These are phyloP conservation scores for Ophiostoma himal-ulmi DNA, from an alignment of 2,329 filamentous ascomycete genomes.

Conservation along the genomic window DNA sequence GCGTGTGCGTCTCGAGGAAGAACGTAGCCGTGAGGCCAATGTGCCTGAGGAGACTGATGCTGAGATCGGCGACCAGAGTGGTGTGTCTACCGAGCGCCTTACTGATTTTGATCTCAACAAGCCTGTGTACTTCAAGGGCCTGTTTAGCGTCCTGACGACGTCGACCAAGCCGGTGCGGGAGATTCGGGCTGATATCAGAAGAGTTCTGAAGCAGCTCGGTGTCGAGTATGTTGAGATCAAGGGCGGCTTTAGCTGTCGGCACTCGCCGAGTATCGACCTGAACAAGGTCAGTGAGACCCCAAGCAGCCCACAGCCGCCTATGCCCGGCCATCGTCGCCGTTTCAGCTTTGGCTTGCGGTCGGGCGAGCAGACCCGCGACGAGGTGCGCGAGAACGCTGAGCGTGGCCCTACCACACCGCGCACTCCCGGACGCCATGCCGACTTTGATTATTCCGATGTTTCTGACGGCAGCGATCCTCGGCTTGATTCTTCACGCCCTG, in stretches of 20 bases:
- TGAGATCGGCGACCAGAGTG: slow-evolving; percentile 61
- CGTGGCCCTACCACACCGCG: slow-evolving; percentile 43
- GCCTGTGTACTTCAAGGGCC: slow-evolving; percentile 89
- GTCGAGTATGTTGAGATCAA: slow-evolving; percentile 92
- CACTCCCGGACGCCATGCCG: slow-evolving; percentile 39
- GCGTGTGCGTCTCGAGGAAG: slow-evolving; percentile 54
- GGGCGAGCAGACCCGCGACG: slow-evolving; percentile 54
- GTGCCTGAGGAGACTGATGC: slow-evolving; percentile 88
- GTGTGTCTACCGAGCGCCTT: slow-evolving; percentile 54
- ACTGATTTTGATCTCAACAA: slow-evolving; percentile 75
- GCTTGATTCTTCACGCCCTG: slow-evolving; percentile 39
- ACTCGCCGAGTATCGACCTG: slow-evolving; percentile 82
- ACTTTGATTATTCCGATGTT: slow-evolving; percentile 77
- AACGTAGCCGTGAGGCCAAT: slow-evolving; percentile 58
- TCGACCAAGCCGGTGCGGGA: slow-evolving; percentile 82
- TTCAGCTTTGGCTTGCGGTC: slow-evolving; percentile 74
- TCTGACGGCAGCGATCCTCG: slow-evolving; percentile 68
- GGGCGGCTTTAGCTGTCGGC: slow-evolving; percentile 85
- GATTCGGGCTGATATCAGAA: slow-evolving; percentile 84
- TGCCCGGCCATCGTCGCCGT: slow-evolving; percentile 60
- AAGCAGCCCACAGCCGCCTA: slow-evolving; percentile 49
- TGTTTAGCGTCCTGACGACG: slow-evolving; percentile 96
- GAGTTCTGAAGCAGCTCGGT: slow-evolving; percentile 78
- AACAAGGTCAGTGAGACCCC: slow-evolving; percentile 63
- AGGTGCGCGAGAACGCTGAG: slow-evolving; percentile 54